These are phyloP conservation scores for Colletotrichum sp. DNA, from an alignment of 2,329 filamentous ascomycete species.

Conservation along the genomic window DNA sequence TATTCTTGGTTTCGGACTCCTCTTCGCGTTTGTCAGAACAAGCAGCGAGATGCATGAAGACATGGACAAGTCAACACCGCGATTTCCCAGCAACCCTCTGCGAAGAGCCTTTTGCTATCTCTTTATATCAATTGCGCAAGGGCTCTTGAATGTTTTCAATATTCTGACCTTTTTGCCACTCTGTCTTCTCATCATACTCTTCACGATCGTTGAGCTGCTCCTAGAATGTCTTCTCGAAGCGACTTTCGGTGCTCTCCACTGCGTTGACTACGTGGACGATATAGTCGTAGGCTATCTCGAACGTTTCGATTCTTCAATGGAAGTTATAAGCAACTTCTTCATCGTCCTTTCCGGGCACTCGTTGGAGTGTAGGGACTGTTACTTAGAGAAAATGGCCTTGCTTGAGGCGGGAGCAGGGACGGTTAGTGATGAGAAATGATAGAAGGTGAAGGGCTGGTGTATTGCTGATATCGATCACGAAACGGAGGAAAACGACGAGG, in stretches of 20 bases:
- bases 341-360: background rate
- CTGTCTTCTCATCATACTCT: background rate
- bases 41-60: background rate
- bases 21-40: background rate
- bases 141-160: background rate
- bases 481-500: background rate
- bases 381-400: background rate
- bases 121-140: background rate
- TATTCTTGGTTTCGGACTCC: background rate
- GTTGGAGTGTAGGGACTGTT: background rate
- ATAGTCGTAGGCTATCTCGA: fast-evolving
- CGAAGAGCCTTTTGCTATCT: background rate
- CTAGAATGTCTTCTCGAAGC: background rate
- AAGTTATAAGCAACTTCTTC: background rate
- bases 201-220: fast-evolving
- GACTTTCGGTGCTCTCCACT: background rate
- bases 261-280: background rate
- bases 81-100: background rate
- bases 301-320: background rate
- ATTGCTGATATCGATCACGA: background rate
- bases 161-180: background rate
- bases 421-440: background rate
- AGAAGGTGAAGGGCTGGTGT: background rate
- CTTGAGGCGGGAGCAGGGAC: background rate
- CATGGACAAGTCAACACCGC: background rate